Evolutionary conservation across 208 protist species (phyloP).

Genomic region (Trypanosoma congolense): DNA sequence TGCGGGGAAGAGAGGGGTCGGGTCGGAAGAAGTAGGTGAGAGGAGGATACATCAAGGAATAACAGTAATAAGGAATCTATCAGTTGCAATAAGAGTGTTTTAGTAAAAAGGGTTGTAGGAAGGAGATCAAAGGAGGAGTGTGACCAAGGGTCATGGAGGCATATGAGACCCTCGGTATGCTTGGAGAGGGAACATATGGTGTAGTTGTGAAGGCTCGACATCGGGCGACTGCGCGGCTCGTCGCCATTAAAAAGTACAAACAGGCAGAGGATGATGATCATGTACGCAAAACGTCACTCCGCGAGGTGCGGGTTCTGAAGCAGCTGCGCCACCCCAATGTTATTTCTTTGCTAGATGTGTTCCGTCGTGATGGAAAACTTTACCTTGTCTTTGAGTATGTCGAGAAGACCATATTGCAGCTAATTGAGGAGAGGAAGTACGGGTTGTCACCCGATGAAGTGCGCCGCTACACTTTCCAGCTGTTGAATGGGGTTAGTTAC

Average conservation of each 20-base stretch:
- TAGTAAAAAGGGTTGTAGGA: neutral
- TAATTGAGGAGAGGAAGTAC: constrained; percentile 72
- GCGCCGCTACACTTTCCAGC: constrained; percentile 88
- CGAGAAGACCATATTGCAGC: constrained; percentile 90
- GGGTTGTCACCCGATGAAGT: constrained; percentile 70
- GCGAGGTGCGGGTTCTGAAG: constrained; percentile 93
- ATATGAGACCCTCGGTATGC: constrained; percentile 89
- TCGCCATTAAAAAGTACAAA: constrained; percentile 97
- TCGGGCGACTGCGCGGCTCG: constrained; percentile 87
- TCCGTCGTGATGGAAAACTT: constrained; percentile 90
- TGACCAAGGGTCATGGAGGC: constrained; percentile 61
- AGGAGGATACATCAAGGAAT: too few species aligned
- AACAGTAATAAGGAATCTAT: too few species aligned
- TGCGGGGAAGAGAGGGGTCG: too few species aligned
- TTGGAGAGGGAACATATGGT: constrained; percentile 94
- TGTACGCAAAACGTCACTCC: constrained; percentile 89
- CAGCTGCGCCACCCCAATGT: constrained; percentile 93
- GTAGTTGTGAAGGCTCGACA: constrained; percentile 93
- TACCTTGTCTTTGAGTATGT: constrained; percentile 95
- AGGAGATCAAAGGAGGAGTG: neutral
- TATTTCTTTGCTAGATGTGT: constrained; percentile 90
- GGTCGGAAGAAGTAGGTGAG: too few species aligned
- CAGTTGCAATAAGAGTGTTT: too few species aligned
- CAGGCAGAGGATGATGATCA: constrained; percentile 92
- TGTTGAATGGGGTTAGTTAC: constrained; percentile 92